phyloP scores from a whole-genome alignment of 1,139 yeast genomes.

The Suhomyces chickasaworum region DNA sequence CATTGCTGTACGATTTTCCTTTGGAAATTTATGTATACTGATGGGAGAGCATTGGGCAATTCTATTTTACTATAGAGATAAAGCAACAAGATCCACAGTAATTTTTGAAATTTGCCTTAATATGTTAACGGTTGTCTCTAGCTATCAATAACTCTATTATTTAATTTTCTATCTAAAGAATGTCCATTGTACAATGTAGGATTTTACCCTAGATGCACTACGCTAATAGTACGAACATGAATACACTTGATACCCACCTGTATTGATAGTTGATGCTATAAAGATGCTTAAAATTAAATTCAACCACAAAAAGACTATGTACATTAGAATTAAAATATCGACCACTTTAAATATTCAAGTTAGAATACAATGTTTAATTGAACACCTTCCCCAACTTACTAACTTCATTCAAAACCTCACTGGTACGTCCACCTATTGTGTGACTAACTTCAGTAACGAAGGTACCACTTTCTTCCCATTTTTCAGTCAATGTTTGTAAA shows the following conservation, averaged over 20 bases:
- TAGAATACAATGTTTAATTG: conserved; percentile 6
- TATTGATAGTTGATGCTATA: neutral
- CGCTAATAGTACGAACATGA: neutral
- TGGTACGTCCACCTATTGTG: conserved; percentile 32
- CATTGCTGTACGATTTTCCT: too few species aligned
- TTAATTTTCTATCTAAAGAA: too few species aligned
- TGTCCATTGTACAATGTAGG: too few species aligned
- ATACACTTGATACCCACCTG: neutral
- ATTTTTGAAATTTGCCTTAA: too few species aligned
- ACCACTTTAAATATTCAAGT: neutral
- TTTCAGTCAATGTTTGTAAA: conserved; percentile 53
- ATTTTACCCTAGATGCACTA: too few species aligned
- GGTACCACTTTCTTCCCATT: conserved; percentile 51
- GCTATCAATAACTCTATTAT: too few species aligned
- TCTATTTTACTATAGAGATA: too few species aligned
- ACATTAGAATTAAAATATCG: neutral
- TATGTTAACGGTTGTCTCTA: too few species aligned
- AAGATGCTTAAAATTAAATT: neutral
- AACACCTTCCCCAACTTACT: conserved; percentile 33
- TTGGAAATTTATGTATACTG: too few species aligned
- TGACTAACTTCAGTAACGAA: conserved; percentile 39
- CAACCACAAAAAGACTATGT: neutral
- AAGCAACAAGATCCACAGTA: too few species aligned
- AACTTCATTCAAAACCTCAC: conserved; percentile 43
- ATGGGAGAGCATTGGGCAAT: too few species aligned